A percentile compares a stretch with the other conserved stretches of the same genome.
Conservation (phyloP, 148 eudicot species). For the Rhododendron kiyosumense region DNA sequence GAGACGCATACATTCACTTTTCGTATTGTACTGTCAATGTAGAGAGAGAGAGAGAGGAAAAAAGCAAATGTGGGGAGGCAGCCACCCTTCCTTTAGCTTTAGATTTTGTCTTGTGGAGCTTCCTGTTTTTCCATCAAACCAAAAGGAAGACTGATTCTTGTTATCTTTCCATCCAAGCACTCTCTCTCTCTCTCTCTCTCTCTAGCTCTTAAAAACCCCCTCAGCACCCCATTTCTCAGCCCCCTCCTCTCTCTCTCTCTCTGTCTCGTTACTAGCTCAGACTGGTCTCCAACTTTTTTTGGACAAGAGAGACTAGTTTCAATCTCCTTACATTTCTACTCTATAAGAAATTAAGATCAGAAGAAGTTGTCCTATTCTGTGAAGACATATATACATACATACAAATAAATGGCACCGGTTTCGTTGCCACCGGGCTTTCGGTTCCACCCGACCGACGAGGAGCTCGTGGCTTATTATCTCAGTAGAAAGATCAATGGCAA, state of each 20-base stretch:
- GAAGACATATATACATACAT: too few relatives aligned
- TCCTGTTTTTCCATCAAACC: too few relatives aligned
- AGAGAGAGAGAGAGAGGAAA: background rate
- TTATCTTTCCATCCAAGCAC: too few relatives aligned
- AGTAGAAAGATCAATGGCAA: slow-evolving; percentile 69
- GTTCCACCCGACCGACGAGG: slow-evolving; percentile 80
- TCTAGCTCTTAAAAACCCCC: slow-evolving; percentile 32
- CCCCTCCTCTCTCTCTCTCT: slow-evolving; percentile 9
- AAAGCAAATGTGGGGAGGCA: too few relatives aligned
- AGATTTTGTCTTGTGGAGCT: too few relatives aligned
- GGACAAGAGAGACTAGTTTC: slow-evolving; percentile 7
- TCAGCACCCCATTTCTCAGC: slow-evolving; percentile 6
- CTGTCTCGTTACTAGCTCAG: background rate
- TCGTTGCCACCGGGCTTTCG: slow-evolving; percentile 87
- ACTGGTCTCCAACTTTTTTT: slow-evolving; percentile 5
- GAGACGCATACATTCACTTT: background rate
- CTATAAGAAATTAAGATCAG: background rate
- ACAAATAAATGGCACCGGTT: slow-evolving; percentile 60
- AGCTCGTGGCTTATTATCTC: slow-evolving; percentile 75
- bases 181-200: slow-evolving; percentile 10
- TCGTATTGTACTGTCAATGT: background rate
- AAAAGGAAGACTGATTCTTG: too few relatives aligned
- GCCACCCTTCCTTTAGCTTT: too few relatives aligned
- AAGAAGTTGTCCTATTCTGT: background rate
- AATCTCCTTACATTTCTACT: background rate